These are phyloP conservation scores for Cladosporium sp. DNA, from an alignment of 2,329 filamentous ascomycete species.

Conservation along the genomic window DNA sequence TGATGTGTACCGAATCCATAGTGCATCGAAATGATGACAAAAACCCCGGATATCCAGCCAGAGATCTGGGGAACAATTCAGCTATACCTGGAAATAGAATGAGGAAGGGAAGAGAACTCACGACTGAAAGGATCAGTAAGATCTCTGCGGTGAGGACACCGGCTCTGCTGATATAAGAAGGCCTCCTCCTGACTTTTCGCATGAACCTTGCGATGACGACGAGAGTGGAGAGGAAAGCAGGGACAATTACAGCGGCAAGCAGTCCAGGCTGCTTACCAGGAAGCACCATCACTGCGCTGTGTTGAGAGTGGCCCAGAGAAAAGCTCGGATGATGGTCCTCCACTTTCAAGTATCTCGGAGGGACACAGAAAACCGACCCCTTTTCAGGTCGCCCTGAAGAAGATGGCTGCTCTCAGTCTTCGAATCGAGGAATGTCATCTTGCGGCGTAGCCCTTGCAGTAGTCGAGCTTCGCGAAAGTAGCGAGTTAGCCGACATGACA, in stretches of 20 bases:
- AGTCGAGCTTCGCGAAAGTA: no score
- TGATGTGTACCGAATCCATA: neutral
- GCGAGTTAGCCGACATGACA: no score
- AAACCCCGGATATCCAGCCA: neutral
- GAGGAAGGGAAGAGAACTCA: neutral
- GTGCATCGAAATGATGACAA: neutral
- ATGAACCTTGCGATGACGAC: neutral
- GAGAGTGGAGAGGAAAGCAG: neutral
- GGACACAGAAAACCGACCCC: no score
- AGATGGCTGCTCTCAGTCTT: neutral
- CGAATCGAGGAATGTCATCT: neutral
- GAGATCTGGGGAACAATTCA: neutral
- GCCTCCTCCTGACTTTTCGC: neutral
- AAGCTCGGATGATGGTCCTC: no score
- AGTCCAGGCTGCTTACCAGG: neutral
- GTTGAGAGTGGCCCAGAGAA: no score
- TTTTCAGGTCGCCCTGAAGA: neutral
- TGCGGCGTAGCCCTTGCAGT: neutral
- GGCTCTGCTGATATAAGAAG: neutral
- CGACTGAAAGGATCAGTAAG: neutral
- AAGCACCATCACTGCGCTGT: neutral
- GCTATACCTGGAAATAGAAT: neutral
- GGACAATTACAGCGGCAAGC: neutral
- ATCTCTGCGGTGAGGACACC: neutral
- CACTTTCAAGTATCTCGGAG: no score